A percentile compares a stretch with the other conserved stretches of the same genome.
These are phyloP conservation scores for Microbotryomycetes sp. DNA, from an alignment of 1,284 basidiomycete genomes.

Conservation along the genomic window DNA sequence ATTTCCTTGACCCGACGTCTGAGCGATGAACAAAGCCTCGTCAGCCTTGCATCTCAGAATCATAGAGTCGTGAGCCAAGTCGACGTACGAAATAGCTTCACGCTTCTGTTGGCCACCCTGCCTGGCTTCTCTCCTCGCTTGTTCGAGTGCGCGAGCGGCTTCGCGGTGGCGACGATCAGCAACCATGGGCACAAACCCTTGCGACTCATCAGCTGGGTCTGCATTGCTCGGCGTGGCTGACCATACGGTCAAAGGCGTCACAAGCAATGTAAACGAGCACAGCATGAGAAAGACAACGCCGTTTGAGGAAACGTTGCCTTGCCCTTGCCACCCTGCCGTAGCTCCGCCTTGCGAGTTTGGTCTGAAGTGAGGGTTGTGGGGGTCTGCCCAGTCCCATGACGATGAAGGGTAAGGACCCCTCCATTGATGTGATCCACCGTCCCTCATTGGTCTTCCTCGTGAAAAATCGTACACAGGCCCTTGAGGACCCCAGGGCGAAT, in stretches of 20 bases:
- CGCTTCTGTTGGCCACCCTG: slow-evolving; percentile 15
- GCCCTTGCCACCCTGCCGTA: slow-evolving; percentile 15
- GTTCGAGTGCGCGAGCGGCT: slow-evolving; percentile 16
- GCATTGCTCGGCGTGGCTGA: not conserved
- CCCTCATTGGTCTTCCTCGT: slow-evolving; percentile 21
- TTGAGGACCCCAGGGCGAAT: slow-evolving; percentile 12
- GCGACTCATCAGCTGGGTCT: slow-evolving; percentile 3
- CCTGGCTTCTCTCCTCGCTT: slow-evolving; percentile 21
- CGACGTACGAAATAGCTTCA: slow-evolving; percentile 21
- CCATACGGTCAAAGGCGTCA: slow-evolving; percentile 25
- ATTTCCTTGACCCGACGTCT: slow-evolving; percentile 23
- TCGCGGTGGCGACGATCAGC: slow-evolving; percentile 22
- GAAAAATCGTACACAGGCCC: slow-evolving; percentile 23
- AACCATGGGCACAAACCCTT: slow-evolving; percentile 15
- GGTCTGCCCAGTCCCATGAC: slow-evolving; percentile 25
- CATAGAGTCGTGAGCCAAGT: not conserved
- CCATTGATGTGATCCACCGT: not conserved
- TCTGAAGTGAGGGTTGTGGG: slow-evolving; percentile 26
- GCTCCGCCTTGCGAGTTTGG: slow-evolving; percentile 2
- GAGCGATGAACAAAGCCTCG: not conserved
- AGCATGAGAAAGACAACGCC: slow-evolving; percentile 26
- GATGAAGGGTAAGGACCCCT: slow-evolving; percentile 1
- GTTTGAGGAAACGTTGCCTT: slow-evolving; percentile 19
- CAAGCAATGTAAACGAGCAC: slow-evolving; percentile 9
- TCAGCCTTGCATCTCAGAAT: not conserved